phyloP scores from a whole-genome alignment of 1,284 basidiomycete species.

The Malassezia restricta region DNA sequence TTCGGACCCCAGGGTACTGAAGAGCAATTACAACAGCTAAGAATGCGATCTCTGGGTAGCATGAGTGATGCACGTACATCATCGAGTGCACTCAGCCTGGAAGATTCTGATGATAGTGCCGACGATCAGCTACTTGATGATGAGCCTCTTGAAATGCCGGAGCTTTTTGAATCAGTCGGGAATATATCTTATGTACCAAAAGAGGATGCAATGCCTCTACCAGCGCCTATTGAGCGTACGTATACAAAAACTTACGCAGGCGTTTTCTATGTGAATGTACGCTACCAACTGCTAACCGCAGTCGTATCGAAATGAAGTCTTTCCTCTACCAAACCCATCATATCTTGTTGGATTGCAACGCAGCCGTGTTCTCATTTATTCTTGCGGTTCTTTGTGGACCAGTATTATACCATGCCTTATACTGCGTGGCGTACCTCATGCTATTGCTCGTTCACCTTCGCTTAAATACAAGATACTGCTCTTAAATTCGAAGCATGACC shows the following conservation, averaged over 20 bases:
- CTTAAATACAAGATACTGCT: conserved; percentile 73
- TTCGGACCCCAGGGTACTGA: background rate
- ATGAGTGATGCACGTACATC: background rate
- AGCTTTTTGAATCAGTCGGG: conserved; percentile 32
- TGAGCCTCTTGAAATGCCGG: background rate
- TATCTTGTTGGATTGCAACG: conserved; percentile 58
- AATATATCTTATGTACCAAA: conserved; percentile 61
- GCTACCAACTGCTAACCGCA: conserved; percentile 5
- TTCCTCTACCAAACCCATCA: conserved; percentile 71
- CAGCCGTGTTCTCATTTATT: conserved; percentile 70
- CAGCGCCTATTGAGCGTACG: conserved; percentile 20
- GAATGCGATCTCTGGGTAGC: background rate
- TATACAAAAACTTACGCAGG: conserved; percentile 48
- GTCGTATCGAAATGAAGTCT: conserved; percentile 56
- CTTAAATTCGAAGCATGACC: conserved; percentile 73
- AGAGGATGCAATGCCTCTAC: conserved; percentile 45
- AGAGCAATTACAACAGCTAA: background rate
- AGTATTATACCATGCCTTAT: conserved; percentile 77
- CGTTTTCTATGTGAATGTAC: conserved; percentile 79
- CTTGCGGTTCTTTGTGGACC: conserved; percentile 81
- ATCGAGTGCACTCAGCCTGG: background rate
- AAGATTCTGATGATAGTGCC: conserved; percentile 4
- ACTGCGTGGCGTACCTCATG: conserved; percentile 64
- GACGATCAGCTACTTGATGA: background rate
- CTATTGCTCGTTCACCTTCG: conserved; percentile 62